These are phyloP conservation scores for Sporobolomyces phaffii DNA, from an alignment of 768 basidiomycete species.

Conservation along the genomic window DNA sequence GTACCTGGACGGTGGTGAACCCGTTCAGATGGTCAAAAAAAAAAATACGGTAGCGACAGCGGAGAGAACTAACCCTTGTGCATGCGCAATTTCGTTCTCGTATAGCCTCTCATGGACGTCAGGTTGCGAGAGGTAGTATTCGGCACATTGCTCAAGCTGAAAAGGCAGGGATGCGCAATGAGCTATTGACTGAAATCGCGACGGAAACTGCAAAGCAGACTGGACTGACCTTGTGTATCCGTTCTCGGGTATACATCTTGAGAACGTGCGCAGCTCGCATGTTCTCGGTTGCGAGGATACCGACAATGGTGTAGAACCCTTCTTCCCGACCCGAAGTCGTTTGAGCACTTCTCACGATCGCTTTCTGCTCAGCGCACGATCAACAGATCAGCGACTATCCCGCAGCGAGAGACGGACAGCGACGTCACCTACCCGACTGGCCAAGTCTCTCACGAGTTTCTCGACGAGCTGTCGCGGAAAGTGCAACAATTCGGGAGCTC, in stretches of 20 bases:
- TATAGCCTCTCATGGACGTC: constrained; percentile 25
- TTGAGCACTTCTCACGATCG: constrained; percentile 17
- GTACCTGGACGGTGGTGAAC: constrained; percentile 2
- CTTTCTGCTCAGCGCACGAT: constrained; percentile 4
- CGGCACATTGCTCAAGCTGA: constrained; percentile 35
- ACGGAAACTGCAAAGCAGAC: fast-evolving
- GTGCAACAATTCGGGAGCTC: constrained; percentile 36
- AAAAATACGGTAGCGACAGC: no score
- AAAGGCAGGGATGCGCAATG: not conserved
- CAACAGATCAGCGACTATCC: not conserved
- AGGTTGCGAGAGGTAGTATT: constrained; percentile 19
- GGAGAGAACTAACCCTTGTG: constrained; percentile 27
- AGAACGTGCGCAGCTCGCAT: constrained; percentile 33
- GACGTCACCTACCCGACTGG: constrained; percentile 30
- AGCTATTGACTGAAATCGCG: no score
- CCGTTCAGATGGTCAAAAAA: no score
- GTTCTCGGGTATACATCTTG: constrained; percentile 29
- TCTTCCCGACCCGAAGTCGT: constrained; percentile 17
- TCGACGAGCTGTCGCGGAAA: constrained; percentile 30
- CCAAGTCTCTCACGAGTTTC: constrained; percentile 26
- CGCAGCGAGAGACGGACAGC: no score
- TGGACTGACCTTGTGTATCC: constrained; percentile 28
- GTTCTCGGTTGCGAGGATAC: constrained; percentile 30
- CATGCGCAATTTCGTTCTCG: constrained; percentile 28
- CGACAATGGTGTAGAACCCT: constrained; percentile 15